Percentiles rank a stretch among this genome's conserved stretches.
Conservation (phyloP, 345 rosid species). For the Acer saccharum region DNA sequence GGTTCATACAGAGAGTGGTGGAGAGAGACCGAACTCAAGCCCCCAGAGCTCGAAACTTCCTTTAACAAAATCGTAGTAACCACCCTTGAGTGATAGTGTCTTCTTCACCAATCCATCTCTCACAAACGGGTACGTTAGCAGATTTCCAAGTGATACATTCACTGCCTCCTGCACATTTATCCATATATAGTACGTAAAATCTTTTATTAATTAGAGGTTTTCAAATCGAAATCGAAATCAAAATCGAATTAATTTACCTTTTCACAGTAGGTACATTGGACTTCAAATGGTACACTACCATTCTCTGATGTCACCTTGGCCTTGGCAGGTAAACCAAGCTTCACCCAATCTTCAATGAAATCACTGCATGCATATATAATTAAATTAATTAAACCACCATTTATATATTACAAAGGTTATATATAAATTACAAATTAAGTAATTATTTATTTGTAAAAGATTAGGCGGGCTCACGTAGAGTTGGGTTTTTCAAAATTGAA, state of each 20-base stretch:
- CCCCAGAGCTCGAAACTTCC: conserved; percentile 98
- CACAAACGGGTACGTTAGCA: conserved; percentile 93
- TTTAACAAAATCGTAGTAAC: conserved; percentile 80
- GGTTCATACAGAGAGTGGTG: conserved; percentile 79
- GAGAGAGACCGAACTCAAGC: conserved; percentile 70
- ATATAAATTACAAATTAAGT: too few relatives aligned
- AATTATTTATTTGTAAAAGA: neutral
- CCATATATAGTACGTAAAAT: too few relatives aligned
- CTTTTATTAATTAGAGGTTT: too few relatives aligned
- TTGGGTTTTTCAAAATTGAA: conserved; percentile 65
- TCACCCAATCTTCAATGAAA: conserved; percentile 98
- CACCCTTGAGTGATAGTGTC: conserved; percentile 84
- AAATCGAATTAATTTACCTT: conserved; percentile 58
- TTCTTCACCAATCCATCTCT: conserved; percentile 81
- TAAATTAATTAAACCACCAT: neutral
- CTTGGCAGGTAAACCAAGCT: conserved; percentile 75
- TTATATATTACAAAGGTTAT: too few relatives aligned
- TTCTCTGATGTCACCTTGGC: conserved; percentile 56
- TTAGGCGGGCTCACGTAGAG: conserved; percentile 55
- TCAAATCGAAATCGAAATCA: too few relatives aligned
- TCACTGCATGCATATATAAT: conserved; percentile 50
- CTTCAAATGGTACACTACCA: conserved; percentile 36
- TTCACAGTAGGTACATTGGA: conserved; percentile 69
- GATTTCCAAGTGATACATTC: conserved; percentile 86
- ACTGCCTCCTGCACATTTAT: conserved; percentile 83